Conservation (phyloP, 1,284 basidiomycete genomes). For the Kwoniella shivajii region DNA sequence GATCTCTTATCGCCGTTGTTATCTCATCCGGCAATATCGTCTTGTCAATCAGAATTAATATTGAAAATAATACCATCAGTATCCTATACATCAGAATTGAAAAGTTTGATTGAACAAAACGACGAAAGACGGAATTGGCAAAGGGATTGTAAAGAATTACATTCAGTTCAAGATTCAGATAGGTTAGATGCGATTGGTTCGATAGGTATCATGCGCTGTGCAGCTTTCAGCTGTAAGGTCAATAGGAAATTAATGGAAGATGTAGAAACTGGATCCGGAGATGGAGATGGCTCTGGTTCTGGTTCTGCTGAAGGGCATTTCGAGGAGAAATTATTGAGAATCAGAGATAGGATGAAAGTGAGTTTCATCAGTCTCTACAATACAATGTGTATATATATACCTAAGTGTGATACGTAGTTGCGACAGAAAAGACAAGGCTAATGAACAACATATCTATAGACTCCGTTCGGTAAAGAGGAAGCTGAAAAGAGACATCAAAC, state of each 20-base stretch:
- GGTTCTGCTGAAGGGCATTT: constrained; percentile 78
- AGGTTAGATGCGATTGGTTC: constrained; percentile 88
- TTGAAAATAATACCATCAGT: constrained; percentile 73
- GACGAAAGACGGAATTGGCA: constrained; percentile 72
- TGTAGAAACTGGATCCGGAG: constrained; percentile 43
- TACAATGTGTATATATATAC: constrained; percentile 7
- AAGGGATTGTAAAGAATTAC: constrained; percentile 71
- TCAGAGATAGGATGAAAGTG: constrained; percentile 70
- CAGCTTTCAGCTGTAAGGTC: constrained; percentile 70
- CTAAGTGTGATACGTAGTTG: not conserved
- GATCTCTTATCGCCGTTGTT: constrained; percentile 33
- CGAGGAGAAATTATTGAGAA: constrained; percentile 78
- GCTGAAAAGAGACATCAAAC: constrained; percentile 73
- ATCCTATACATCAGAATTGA: constrained; percentile 83
- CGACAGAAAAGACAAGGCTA: not conserved
- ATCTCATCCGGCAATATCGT: constrained; percentile 6
- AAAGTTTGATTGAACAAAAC: constrained; percentile 60
- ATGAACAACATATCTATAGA: constrained; percentile 51
- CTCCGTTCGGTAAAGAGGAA: constrained; percentile 65
- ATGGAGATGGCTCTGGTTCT: too few relatives aligned
- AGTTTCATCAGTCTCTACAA: constrained; percentile 6
- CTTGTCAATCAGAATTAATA: constrained; percentile 33
- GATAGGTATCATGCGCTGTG: constrained; percentile 82
- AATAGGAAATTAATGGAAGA: constrained; percentile 20
- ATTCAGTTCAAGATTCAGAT: constrained; percentile 92